Evolutionary conservation across 2,329 filamentous ascomycete genomes (phyloP), one percentile per base, ranked within the genome.

Genomic region (Penicillium sp.): DNA sequence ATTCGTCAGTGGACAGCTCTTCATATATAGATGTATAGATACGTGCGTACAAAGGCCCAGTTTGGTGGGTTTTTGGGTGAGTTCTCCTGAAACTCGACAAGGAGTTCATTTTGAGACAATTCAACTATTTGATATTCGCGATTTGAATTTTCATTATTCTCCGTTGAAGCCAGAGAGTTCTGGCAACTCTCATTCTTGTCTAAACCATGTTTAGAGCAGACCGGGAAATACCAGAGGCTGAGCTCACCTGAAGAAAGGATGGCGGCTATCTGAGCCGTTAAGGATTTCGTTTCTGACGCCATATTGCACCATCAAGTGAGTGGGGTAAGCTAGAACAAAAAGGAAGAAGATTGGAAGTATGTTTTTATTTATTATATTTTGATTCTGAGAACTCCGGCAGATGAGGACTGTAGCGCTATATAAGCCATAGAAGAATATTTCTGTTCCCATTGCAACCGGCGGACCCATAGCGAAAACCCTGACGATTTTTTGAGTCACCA

Each of bases 11-110:
- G 4, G 4, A 13, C 13, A 13, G 22, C 2, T 15, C 2, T 17
- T 24, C n/a, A 6, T 37, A 10, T 8, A 33, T 7, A 31, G 13
- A 7, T 31, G 13, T 31, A 31, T 8, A 21, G 28, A 48, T 28
- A 24, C 43, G 49, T 43, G 49, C 61, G 50, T 59, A 64, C 61
- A 54, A 63, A 46, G 9, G 54, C 40, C 63, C 63, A 66, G 19
- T 65, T 64, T 32, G 53, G 57, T 6, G 63, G 63, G 32, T 61
- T 58, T 29, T 41, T 49, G 5, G 53, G 32, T 9, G 63, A 64
- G 19, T 53, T 52, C 15, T 60, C 54, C 15, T 53, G 48, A 35
- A 64, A 66, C n/a, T 59, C 60, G 40, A 64, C 61, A 19, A 64
- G 47, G 10, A 55, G 55, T 51, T 61, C 48, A 48, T 59, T 29